Evolutionary conservation across 352 stramenopile species (phyloP), one percentile per base, ranked within the genome.

Genomic region (Pythium phragmitis): DNA sequence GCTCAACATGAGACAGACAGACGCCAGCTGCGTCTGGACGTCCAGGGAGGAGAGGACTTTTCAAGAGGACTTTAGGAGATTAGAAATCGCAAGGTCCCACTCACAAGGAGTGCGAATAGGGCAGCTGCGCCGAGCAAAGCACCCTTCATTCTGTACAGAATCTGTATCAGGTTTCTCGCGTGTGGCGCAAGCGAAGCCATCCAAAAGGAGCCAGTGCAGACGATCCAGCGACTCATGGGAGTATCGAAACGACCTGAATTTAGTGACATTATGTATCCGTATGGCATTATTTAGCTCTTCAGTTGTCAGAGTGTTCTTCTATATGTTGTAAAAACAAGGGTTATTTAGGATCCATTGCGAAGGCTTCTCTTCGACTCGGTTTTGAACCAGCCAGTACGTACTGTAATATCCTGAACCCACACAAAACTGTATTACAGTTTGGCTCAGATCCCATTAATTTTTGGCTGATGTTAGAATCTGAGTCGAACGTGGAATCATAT

Each of bases 161-260:
- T 30, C 26, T 30, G 26, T 26, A 39, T 13, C 34, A 14, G 34
- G 1, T 13, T 39, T 39, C 11, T 39, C 34, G 7, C 34, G 34
- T 2, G 7, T 37, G 57, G 26, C 57, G 48, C 19, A n/a, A 21
- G 37, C 19, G 28, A 21, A 46, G 39, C 58, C 58, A 65, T 50
- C 49, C 58, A 65, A 39, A 39, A 39, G 11, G 55, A 68, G 61
- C 61, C 61, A 68, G 61, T 63, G 61, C 53, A 68, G 61, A 68
- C 45, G 61, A 68, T 68, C 61, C 61, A 68, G 60, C 60, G 51
- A 59, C 59, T 11, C 33, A 52, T 13, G 43, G n/a, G 37, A 52
- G 56, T 48, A 45, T 47, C 33, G 50, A 66, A 14, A 66, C 41
- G 14, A 50, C 53, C 53, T 45, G 39, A 0, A 1, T 63, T 59